These are phyloP conservation scores for Acanthamoeba royreba DNA, from an alignment of 208 protist species.

Conservation along the genomic window DNA sequence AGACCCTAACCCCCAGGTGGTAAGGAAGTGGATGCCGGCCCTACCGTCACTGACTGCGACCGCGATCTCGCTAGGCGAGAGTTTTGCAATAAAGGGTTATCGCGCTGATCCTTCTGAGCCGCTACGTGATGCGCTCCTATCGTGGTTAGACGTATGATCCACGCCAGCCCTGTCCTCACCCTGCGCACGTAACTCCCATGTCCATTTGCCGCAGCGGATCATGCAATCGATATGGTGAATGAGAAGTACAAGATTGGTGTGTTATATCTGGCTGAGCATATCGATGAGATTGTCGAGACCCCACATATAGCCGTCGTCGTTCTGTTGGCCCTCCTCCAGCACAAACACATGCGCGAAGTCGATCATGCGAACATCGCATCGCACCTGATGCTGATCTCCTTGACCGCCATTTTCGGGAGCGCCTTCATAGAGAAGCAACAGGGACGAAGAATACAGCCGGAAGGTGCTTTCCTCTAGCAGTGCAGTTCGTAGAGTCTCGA, in stretches of 20 bases:
- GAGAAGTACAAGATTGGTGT: neutral
- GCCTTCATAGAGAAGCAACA: conserved; percentile 13
- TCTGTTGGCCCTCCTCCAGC: neutral
- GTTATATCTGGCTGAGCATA: neutral
- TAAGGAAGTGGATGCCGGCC: too few relatives aligned
- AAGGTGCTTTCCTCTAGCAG: neutral
- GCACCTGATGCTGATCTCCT: neutral
- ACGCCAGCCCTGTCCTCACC: too few relatives aligned
- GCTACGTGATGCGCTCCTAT: too few relatives aligned
- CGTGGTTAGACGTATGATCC: too few relatives aligned
- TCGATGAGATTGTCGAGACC: neutral
- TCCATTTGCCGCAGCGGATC: neutral
- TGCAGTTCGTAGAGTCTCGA: neutral
- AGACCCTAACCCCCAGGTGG: too few relatives aligned
- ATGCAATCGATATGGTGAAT: too few relatives aligned
- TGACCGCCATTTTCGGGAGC: neutral
- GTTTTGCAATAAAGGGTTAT: too few relatives aligned
- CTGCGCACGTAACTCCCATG: too few relatives aligned
- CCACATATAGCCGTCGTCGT: neutral
- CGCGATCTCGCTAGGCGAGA: too few relatives aligned
- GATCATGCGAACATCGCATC: neutral
- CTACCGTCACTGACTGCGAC: too few relatives aligned
- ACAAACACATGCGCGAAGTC: neutral
- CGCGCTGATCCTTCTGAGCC: too few relatives aligned
- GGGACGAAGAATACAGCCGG: neutral